Evolutionary conservation across 2,329 filamentous ascomycete genomes (phyloP), one percentile per base, ranked within the genome.

Genomic region (Penicillium freii): DNA sequence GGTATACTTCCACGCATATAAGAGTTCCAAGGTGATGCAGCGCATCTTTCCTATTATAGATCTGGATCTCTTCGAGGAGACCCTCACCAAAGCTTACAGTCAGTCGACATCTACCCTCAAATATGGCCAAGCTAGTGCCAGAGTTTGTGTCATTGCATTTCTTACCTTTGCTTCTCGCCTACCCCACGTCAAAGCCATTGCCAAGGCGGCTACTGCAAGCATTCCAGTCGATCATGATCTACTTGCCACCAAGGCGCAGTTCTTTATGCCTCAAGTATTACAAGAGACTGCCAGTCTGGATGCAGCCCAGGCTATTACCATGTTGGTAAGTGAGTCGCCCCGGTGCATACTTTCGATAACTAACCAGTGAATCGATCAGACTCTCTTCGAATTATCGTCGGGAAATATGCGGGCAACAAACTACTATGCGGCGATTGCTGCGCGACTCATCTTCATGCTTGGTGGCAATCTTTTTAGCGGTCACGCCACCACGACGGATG

Each of bases 1-100:
- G 19, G 44, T 64, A 1, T 72, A 72, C 48, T 62, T 77, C 10
- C 59, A 68, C 1, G 61, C 71, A 5, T 80, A 71, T 54, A 63
- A 51, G 21, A 51, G 56, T 1, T 56, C 62, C 0, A 76, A 74
- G 0, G 64, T 77, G 1, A 70, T 82, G 55, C 73, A 73, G 10
- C 71, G 77, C 0, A 67, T 80, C 0, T 83, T 84, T 38, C 82
- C 83, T 0, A 33, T 82, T 1, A 62, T 84, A 2, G 81, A 85
- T 54, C 58, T 65, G 0, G 69, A 75, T 0, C 64, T 84, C 0
- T 84, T 84, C 54, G 60, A 69, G 13, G 69, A 77, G 2, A 83
- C 78, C 0, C 73, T 83, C 19, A 66, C 73, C 0, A 34, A 70
- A 0, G 82, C 81, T 0, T 84, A 84, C 59, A 60, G 69, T 2